Conservation (phyloP, 2,329 filamentous ascomycete genomes). For the Fusarium continuum region DNA sequence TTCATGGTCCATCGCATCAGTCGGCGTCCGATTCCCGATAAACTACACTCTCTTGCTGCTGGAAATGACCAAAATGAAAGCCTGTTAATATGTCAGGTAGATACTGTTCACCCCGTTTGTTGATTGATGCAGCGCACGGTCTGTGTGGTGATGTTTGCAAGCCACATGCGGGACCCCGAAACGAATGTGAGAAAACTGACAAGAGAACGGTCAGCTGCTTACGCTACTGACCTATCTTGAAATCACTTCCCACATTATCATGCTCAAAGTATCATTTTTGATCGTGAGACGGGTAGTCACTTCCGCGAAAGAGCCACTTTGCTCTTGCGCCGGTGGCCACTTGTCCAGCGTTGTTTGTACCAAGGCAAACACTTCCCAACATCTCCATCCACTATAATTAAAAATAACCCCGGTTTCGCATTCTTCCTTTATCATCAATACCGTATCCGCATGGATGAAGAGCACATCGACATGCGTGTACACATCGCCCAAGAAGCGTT, state of each 20-base stretch:
- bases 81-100: neutral
- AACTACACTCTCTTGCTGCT: neutral
- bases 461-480: neutral
- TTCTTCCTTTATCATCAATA: no score
- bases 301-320: neutral
- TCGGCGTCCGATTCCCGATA: no score
- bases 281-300: neutral
- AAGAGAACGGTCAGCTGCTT: neutral
- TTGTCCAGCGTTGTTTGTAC: neutral
- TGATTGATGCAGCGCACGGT: slow-evolving; percentile 58
- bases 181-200: neutral
- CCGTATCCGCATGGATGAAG: neutral
- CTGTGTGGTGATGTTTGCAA: neutral
- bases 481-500: neutral
- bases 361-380: neutral
- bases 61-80: no score
- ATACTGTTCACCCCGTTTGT: neutral
- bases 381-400: neutral
- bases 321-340: neutral
- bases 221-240: neutral
- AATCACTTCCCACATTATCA: no score
- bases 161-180: neutral
- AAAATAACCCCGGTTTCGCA: no score
- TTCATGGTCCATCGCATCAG: no score
- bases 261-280: no score